These are phyloP conservation scores for Vitis amurensis DNA, from an alignment of 164 flowering plant species.

Conservation along the genomic window DNA sequence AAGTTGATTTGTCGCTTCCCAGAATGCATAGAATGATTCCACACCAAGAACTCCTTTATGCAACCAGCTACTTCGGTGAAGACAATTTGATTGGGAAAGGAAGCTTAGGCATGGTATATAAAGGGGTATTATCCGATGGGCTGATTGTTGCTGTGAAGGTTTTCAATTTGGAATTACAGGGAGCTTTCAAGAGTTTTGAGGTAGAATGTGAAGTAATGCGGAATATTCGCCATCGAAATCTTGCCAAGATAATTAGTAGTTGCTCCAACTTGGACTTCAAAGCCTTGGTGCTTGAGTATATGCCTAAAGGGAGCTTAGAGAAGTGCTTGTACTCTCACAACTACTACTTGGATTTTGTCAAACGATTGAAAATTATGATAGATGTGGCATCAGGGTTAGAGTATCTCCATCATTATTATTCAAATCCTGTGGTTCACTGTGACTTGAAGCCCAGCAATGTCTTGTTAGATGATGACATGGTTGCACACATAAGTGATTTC, in stretches of 20 bases:
- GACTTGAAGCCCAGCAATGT: not conserved
- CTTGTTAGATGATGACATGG: slow-evolving; percentile 5
- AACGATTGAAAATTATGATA: no score
- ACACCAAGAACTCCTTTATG: no score
- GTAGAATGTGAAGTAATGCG: slow-evolving; percentile 3
- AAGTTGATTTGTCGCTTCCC: not conserved
- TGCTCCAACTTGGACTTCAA: not conserved
- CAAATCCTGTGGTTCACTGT: slow-evolving; percentile 1
- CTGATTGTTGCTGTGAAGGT: not conserved
- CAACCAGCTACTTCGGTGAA: not conserved
- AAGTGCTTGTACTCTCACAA: slow-evolving; percentile 5
- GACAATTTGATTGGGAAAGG: not conserved
- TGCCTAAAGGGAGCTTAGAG: not conserved
- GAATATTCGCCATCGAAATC: slow-evolving; percentile 2
- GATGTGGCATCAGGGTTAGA: no score
- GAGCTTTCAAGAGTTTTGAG: slow-evolving; percentile 5
- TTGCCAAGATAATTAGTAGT: slow-evolving; percentile 1
- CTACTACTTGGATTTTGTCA: not conserved
- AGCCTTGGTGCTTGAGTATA: no score
- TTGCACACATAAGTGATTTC: slow-evolving; percentile 3
- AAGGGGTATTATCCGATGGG: not conserved
- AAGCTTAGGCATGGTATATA: not conserved
- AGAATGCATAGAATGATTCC: not conserved
- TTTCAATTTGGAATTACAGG: not conserved
- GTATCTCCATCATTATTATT: no score